These are phyloP conservation scores for Globisporangium canariense DNA, from an alignment of 352 stramenopile species.

Conservation along the genomic window DNA sequence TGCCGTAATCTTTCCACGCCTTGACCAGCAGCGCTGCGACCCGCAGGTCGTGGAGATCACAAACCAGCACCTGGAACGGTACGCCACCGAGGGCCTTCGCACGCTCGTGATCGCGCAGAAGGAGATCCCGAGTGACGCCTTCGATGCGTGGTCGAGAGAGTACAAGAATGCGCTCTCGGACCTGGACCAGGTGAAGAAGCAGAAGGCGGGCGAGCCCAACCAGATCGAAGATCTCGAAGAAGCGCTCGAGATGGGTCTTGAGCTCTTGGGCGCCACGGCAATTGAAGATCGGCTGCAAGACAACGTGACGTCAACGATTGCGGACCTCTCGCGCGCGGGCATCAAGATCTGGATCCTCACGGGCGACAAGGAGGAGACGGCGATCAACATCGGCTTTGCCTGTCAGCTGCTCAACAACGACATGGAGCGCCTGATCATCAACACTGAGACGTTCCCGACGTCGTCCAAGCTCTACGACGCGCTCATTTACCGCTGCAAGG, in stretches of 20 bases:
- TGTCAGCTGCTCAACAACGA: slow-evolving; percentile 95
- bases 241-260: slow-evolving; percentile 62
- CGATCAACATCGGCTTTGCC: slow-evolving; percentile 96
- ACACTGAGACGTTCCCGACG: slow-evolving; percentile 53
- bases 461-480: slow-evolving; percentile 60
- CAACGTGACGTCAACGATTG: slow-evolving; percentile 70
- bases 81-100: slow-evolving; percentile 81
- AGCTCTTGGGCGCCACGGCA: slow-evolving; percentile 73
- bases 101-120: slow-evolving; percentile 89
- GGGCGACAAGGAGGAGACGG: slow-evolving; percentile 93
- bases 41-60: slow-evolving; percentile 54
- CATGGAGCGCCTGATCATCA: slow-evolving; percentile 91
- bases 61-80: slow-evolving; percentile 78
- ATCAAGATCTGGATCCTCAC: slow-evolving; percentile 89
- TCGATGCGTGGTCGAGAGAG: slow-evolving; percentile 64
- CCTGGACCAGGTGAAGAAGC: slow-evolving; percentile 57
- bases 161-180: slow-evolving; percentile 76
- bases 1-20: slow-evolving; percentile 70
- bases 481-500: slow-evolving; percentile 42
- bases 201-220: slow-evolving; percentile 58
- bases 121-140: slow-evolving; percentile 60
- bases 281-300: slow-evolving; percentile 85
- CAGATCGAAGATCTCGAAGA: slow-evolving; percentile 83
- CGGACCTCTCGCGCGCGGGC: slow-evolving; percentile 61
- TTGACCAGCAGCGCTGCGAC: slow-evolving; percentile 41